Base-by-base conservation (phyloP, 306 rosid species). In the Lathyrus aphaca region DNA sequence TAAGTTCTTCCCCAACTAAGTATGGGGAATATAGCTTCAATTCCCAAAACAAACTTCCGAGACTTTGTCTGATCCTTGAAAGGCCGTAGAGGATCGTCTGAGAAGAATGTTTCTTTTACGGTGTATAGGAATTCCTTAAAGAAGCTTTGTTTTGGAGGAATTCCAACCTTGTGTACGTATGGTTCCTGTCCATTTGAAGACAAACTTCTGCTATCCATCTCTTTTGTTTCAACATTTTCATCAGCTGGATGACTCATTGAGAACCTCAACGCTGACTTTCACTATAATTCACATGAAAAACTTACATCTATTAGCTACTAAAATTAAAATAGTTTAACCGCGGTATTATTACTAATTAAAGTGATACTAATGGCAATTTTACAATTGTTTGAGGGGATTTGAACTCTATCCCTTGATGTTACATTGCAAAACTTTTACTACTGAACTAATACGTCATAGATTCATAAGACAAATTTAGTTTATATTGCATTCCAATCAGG, bases 111-210 rank as follows among this genome's bases (percentile, higher is more conserved):
- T 79, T 93, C 97, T 80, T 90, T 93, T 42, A 93, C 72, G 2
- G 80, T 78, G 72, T 68, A 25, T 66, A 45, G 82, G 82, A 93
- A 85, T 77, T 93, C 98, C 79, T 82, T 82, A 75, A 86, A 86
- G 75, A 84, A 79, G 72, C 88, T 88, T 68, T 93, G 94, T 82
- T 89, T 84, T 3, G 96, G 97, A 30, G 98, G 97, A 80, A 88
- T 67, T 69, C 94, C 91, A 10, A 93, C 98, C 77, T 82, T 90
- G 86, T 82, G 96, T 29, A 81, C 75, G 60, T 51, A 77, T 2
- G 85, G 86, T 30, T 37, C 78, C 4, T 76, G 72, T 14, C 65
- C 80, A 11, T 85, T 77, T 18, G 81, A 79, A 46, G 96, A 79
- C 50, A 82, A 23, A 48, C 79, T 86, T 81, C 80, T 76, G 14